phyloP scores from a whole-genome alignment of 768 basidiomycete species.

The Multifurca ochricompacta region DNA sequence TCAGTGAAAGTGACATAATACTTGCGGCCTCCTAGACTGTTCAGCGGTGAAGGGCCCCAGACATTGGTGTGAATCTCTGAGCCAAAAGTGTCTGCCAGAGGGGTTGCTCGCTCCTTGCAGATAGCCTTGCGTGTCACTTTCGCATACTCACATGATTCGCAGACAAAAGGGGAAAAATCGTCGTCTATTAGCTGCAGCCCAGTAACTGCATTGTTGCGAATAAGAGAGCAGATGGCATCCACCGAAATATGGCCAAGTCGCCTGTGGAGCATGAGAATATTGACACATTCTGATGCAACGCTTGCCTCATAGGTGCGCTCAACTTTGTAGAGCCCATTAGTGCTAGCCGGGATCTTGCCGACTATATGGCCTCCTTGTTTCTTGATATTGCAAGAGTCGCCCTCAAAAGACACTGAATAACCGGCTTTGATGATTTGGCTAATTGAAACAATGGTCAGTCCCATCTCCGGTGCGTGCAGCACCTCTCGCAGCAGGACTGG shows the following conservation, averaged over 20 bases:
- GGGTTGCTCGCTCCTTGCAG: conserved; percentile 28
- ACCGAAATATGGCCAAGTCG: conserved; percentile 31
- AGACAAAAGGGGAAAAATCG: conserved; percentile 29
- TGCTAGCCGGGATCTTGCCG: not conserved
- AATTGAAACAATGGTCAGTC: not conserved
- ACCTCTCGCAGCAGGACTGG: not conserved
- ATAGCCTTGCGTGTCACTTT: too few species aligned
- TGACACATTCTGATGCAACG: rapidly evolving
- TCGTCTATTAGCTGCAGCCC: too few species aligned
- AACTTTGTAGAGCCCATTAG: not conserved
- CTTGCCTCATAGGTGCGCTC: too few species aligned
- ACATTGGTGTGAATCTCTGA: conserved; percentile 36
- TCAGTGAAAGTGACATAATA: conserved; percentile 29
- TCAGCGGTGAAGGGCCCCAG: conserved; percentile 37
- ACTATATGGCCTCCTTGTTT: not conserved
- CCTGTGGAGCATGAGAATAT: conserved; percentile 26
- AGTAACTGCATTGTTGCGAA: too few species aligned
- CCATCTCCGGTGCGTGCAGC: not conserved
- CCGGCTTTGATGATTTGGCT: not conserved
- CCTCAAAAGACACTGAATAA: not conserved
- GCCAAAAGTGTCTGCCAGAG: conserved; percentile 30
- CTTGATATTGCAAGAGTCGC: not conserved
- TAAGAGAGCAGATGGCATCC: conserved; percentile 17
- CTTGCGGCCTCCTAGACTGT: conserved; percentile 20
- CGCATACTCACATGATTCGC: conserved; percentile 39